phyloP scores from a whole-genome alignment of 2,329 filamentous ascomycete species.

The Leptoxyphium fumago region DNA sequence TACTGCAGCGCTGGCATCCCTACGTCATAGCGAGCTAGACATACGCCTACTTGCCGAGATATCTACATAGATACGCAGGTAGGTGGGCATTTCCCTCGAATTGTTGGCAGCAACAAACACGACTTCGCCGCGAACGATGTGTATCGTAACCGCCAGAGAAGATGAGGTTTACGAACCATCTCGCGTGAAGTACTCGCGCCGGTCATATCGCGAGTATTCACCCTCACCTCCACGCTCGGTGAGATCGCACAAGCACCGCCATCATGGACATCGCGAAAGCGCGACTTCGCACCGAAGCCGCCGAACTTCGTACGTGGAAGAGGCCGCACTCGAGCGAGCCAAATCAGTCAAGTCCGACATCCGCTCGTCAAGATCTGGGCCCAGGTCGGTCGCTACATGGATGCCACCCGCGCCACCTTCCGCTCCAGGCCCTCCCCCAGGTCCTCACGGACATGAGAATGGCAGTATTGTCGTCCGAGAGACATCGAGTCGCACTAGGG shows the following conservation, averaged over 20 bases:
- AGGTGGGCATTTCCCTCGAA: no score
- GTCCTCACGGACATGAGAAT: background rate
- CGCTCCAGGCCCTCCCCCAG: background rate
- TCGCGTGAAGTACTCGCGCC: slow-evolving; percentile 14
- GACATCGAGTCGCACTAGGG: background rate
- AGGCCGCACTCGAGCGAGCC: background rate
- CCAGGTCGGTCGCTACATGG: background rate
- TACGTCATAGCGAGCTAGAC: no score
- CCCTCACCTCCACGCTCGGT: slow-evolving; percentile 8
- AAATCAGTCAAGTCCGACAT: background rate
- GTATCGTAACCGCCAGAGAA: slow-evolving; percentile 31
- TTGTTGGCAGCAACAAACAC: no score
- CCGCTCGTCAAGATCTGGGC: background rate
- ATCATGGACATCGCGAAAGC: background rate
- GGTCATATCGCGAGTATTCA: slow-evolving; percentile 19
- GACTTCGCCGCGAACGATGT: slow-evolving; percentile 20
- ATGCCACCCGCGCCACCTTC: background rate
- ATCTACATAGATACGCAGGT: no score
- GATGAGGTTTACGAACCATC: slow-evolving; percentile 24
- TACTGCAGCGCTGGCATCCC: no score
- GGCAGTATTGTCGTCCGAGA: background rate
- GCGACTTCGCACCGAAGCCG: background rate
- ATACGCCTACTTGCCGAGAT: no score
- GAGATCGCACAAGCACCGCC: background rate
- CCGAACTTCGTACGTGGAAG: background rate